phyloP scores from a whole-genome alignment of 208 protist species.

The Herpetomonas tarakana region DNA sequence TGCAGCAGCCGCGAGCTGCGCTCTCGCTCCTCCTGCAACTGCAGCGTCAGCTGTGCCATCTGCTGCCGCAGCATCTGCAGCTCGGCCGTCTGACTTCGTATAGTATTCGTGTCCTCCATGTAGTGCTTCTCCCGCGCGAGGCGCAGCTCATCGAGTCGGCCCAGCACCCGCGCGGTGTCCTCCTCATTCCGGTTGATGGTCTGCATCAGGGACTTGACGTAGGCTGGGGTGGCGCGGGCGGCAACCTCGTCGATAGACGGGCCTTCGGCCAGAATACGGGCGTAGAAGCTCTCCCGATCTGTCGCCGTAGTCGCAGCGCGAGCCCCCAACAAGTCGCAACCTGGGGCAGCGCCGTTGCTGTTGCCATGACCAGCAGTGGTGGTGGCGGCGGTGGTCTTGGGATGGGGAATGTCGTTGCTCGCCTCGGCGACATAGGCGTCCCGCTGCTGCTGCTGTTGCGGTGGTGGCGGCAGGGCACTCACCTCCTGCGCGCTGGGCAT shows the following conservation, averaged over 20 bases:
- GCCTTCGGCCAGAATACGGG: constrained; percentile 3
- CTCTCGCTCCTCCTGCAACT: constrained; percentile 73
- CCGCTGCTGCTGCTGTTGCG: too few relatives aligned
- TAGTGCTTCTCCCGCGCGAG: constrained; percentile 14
- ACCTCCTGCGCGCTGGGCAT: too few relatives aligned
- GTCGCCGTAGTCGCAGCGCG: too few relatives aligned
- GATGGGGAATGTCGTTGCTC: too few relatives aligned
- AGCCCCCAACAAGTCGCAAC: too few relatives aligned
- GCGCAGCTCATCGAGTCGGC: constrained; percentile 9
- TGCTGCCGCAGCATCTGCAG: constrained; percentile 38
- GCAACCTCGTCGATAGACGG: constrained; percentile 21
- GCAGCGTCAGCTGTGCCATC: constrained; percentile 28
- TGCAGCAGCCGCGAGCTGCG: constrained; percentile 51
- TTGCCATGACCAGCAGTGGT: too few relatives aligned
- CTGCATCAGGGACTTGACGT: constrained; percentile 26
- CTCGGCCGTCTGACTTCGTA: constrained; percentile 26
- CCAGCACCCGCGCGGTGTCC: constrained; percentile 9
- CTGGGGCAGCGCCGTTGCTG: too few relatives aligned
- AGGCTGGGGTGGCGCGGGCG: constrained; percentile 22
- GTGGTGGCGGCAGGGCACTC: too few relatives aligned
- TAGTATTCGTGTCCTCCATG: constrained; percentile 18
- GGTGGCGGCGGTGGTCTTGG: too few relatives aligned
- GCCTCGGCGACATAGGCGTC: too few relatives aligned
- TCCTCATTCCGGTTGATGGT: constrained; percentile 19
- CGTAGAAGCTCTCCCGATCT: neutral